Conservation (phyloP, 1,284 basidiomycete species). For the Uromyces viciae-fabae region DNA sequence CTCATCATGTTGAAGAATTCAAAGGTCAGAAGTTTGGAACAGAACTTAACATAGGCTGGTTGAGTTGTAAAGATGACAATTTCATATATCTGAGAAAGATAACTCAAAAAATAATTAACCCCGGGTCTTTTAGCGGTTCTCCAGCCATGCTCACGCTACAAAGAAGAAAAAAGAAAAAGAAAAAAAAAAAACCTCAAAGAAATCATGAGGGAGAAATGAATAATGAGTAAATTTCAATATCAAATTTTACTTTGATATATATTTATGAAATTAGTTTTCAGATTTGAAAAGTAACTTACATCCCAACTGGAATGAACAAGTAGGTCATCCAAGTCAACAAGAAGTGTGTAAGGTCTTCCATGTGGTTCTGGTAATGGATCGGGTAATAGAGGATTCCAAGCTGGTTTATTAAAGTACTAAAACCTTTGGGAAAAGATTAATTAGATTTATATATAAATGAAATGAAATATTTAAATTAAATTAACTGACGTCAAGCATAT, state of each 20-base stretch:
- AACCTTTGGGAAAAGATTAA: not conserved
- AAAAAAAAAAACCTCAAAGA: too few relatives aligned
- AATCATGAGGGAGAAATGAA: too few relatives aligned
- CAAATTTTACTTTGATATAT: too few relatives aligned
- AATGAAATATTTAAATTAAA: not conserved
- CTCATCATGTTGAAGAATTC: not conserved
- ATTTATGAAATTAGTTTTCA: not conserved
- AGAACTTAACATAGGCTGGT: slow-evolving; percentile 71
- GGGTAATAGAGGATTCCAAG: slow-evolving; percentile 85
- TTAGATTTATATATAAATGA: not conserved
- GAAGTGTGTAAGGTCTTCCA: slow-evolving; percentile 84
- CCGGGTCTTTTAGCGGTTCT: slow-evolving; percentile 69
- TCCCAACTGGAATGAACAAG: slow-evolving; percentile 90
- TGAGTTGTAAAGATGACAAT: slow-evolving; percentile 93
- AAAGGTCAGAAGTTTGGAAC: not conserved
- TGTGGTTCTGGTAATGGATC: slow-evolving; percentile 77
- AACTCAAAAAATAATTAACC: slow-evolving; percentile 93
- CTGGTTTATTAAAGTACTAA: slow-evolving; percentile 85
- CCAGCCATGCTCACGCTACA: slow-evolving; percentile 56
- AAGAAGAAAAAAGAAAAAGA: not conserved
- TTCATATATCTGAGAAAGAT: slow-evolving; percentile 96
- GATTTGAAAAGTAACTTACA: slow-evolving; percentile 57
- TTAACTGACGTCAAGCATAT: slow-evolving; percentile 51
- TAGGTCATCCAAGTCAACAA: slow-evolving; percentile 87
- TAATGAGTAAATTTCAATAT: too few relatives aligned